phyloP scores from a whole-genome alignment of 306 rosid species.

The Sindora glabra region DNA sequence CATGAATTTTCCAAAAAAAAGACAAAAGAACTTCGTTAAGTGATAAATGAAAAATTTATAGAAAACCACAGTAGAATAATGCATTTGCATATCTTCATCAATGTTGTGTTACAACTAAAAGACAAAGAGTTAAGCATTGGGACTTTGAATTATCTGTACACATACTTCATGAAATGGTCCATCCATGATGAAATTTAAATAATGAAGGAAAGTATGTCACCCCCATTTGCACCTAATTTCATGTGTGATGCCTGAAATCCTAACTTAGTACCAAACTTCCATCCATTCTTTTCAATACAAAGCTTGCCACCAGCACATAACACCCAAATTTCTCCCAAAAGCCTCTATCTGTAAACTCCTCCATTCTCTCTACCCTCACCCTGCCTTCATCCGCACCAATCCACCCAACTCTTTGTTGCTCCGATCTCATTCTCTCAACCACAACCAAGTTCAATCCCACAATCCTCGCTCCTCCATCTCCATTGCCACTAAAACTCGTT shows the following conservation, averaged over 20 bases:
- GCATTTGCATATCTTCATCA: too few relatives aligned
- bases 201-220: too few relatives aligned
- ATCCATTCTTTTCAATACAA: constrained; percentile 25
- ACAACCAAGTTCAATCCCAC: constrained; percentile 17
- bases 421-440: constrained; percentile 36
- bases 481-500: not conserved
- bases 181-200: too few relatives aligned
- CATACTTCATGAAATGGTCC: too few relatives aligned
- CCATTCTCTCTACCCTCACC: constrained; percentile 14
- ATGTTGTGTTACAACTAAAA: too few relatives aligned
- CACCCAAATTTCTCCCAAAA: constrained; percentile 32
- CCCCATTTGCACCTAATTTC: constrained; percentile 31
- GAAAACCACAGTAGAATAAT: too few relatives aligned
- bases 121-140: too few relatives aligned
- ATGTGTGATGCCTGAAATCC: constrained; percentile 36
- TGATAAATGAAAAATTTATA: too few relatives aligned
- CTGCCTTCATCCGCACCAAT: not conserved
- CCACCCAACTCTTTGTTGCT: constrained; percentile 25
- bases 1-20: too few relatives aligned
- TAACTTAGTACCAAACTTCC: constrained; percentile 18
- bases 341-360: constrained; percentile 16
- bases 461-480: not conserved
- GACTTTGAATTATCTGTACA: too few relatives aligned
- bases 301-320: constrained; percentile 34
- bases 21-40: too few relatives aligned